phyloP scores from a whole-genome alignment of 768 basidiomycete genomes.

The Suillus decipiens region DNA sequence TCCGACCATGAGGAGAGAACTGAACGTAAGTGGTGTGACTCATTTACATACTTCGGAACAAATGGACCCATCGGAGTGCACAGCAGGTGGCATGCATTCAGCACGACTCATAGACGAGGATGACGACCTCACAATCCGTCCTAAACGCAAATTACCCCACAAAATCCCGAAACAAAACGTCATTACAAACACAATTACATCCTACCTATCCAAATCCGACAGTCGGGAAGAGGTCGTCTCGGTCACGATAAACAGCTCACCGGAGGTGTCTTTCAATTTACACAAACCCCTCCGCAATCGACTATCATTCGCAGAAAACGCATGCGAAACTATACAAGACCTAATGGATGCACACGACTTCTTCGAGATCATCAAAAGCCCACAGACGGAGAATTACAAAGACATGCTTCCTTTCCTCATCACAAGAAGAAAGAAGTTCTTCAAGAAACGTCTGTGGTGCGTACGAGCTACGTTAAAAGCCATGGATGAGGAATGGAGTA shows the following conservation, averaged over 20 bases:
- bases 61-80: not conserved
- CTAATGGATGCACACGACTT: not conserved
- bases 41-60: constrained; percentile 1
- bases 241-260: not conserved
- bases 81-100: not conserved
- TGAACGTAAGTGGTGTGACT: not conserved
- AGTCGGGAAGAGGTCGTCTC: not conserved
- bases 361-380: not conserved
- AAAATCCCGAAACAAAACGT: not conserved
- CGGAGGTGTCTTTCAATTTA: not conserved
- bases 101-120: not conserved
- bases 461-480: not conserved
- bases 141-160: not conserved
- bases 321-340: not conserved
- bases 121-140: constrained; percentile 3
- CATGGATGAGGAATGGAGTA: not conserved
- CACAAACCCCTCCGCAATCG: not conserved
- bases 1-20: too few relatives aligned
- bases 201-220: constrained; percentile 4
- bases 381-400: constrained; percentile 3
- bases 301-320: not conserved
- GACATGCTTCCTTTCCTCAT: constrained; percentile 5
- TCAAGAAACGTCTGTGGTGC: not conserved
- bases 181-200: constrained; percentile 1
- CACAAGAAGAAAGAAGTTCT: not conserved